Evolutionary conservation across 2,329 filamentous ascomycete genomes (phyloP), one percentile per base, ranked within the genome.

Genomic region (Amauroascus verrucosus): DNA sequence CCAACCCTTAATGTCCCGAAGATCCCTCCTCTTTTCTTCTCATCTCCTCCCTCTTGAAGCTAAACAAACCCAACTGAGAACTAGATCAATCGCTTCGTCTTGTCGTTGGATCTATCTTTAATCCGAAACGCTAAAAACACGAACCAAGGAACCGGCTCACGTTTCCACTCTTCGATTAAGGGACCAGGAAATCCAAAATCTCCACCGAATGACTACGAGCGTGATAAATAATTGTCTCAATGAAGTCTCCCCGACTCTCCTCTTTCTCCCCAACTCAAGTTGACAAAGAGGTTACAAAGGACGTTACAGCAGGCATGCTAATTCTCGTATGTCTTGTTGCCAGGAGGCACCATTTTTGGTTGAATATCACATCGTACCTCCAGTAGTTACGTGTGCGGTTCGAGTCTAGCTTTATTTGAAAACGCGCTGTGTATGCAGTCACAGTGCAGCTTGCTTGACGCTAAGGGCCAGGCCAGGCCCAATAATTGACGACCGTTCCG

Each of bases 361-460:
- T 43, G 11, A 49, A 33, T 11, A 14, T 14, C 37, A 6, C 35
- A 20, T 22, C 43, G 45, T 32, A 14, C 30, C n/a, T n/a, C n/a
- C n/a, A n/a, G n/a, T n/a, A n/a, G 44, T 38, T 37, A 16, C 38
- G 33, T 33, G 38, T 49, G n/a, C 37, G 18, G 9, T 30, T 18
- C 35, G n/a, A 38, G 35, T 38, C 38, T 22, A 43, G 48, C 48
- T 51, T 26, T 24, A 18, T 51, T 51, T 35, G 8, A 51, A 41
- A 51, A 51, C 48, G 48, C 48, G 48, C 48, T 26, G 48, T 38
- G 35, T n/a, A 33, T 43, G 48, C 48, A 51, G 38, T 51, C 48
- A 51, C 48, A 51, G n/a, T 43, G 37, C 48, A 51, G 37, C 38
- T 43, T 51, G 48, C 38, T 51, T 24, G 48, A 33, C 26, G 38